Evolutionary conservation across 768 basidiomycete species (phyloP), one percentile per base, ranked within the genome.

Genomic region (Lentinula boryana): DNA sequence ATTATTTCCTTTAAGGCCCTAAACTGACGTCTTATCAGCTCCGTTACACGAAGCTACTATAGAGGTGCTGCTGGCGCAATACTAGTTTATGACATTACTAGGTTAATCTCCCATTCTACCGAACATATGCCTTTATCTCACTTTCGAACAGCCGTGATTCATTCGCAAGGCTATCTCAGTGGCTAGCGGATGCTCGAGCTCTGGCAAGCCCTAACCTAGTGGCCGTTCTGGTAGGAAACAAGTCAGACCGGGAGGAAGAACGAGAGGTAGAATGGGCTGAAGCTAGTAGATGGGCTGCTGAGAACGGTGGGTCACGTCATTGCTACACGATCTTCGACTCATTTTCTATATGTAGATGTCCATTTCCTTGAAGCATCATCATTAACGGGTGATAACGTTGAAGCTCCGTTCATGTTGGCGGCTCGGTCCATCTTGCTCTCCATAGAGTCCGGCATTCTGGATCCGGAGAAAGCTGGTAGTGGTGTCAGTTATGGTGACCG

Each of bases 401-500:
- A 95, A 68, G 89, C 94, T 43, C 97, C 97, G 0, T 99, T 99
- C 74, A 75, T 92, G 52, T 78, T 91, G 48, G 87, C 91, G 21
- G 91, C 94, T 32, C 86, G 94, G 58, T 88, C 91, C 7, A 94
- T 97, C 64, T 78, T 98, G 58, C 80, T 95, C 23, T 85, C 92
- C 21, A 94, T 98, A 67, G 95, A 98, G 74, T 89, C 92, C 15
- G 95, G 94, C 31, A 78, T 80, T 15, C 81, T 98, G 41, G 93
- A 98, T 73, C 96, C 96, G 44, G 95, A 98, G 75, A 90, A 91
- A 69, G 85, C 92, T 15, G 96, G 94, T 1, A 95, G 92, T 63
- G 97, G 97, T 21, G 94, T 99, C 49, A 93, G 91, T 68, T 99
- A 97, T 69, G 97, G 97, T 8, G 97, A 98, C 72, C 83, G 97